Conservation (phyloP, 73 alveolate species). For the Chromera velia region DNA sequence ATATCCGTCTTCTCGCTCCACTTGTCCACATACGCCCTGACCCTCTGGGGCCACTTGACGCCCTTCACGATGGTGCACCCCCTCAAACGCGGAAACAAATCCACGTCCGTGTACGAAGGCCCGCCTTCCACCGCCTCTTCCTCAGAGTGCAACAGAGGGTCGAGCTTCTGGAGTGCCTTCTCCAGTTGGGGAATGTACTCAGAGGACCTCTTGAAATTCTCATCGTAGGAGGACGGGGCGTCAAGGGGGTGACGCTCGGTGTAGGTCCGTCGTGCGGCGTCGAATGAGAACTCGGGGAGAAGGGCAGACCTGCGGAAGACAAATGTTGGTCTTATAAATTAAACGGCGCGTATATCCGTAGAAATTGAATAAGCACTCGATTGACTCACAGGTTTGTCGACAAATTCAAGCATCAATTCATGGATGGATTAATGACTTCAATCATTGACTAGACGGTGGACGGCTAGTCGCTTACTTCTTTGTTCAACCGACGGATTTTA, state of each 20-base stretch:
- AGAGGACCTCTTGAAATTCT: background rate
- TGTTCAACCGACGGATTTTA: no score
- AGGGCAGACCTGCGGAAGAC: no score
- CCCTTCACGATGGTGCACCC: conserved; percentile 34
- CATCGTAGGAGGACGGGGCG: background rate
- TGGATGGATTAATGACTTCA: no score
- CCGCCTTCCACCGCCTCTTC: conserved; percentile 12
- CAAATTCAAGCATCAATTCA: no score
- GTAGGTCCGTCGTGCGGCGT: background rate
- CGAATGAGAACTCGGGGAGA: background rate
- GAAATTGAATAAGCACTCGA: no score
- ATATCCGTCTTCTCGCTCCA: conserved; percentile 15
- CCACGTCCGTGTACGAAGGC: conserved; percentile 17
- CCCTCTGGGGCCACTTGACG: conserved; percentile 23
- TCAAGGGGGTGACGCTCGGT: background rate
- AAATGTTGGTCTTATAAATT: no score
- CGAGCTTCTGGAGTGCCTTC: background rate
- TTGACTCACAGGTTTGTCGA: no score
- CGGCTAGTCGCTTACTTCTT: no score
- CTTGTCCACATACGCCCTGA: conserved; percentile 9
- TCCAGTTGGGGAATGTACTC: background rate
- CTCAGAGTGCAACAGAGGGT: background rate
- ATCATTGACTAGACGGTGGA: no score
- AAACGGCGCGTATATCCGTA: no score
- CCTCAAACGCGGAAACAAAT: conserved; percentile 35